Base-by-base conservation (phyloP, 1,139 yeast genomes). In the Scheffersomyces insectosa region DNA sequence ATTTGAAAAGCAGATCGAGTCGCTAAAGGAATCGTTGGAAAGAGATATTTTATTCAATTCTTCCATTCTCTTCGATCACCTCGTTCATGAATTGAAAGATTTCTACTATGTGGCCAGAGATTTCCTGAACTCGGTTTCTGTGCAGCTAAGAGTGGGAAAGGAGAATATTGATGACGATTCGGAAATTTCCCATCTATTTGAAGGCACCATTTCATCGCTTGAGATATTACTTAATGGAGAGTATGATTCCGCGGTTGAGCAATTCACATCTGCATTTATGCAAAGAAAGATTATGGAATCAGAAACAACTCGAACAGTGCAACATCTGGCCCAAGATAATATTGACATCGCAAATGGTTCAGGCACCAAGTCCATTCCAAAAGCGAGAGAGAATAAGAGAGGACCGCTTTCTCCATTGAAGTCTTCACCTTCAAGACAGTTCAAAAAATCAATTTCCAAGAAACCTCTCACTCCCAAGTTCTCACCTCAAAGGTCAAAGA, bases 41-140 rank as follows among this genome's bases (percentile, higher is more conserved):
- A 72, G 69, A 40, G 83, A 83, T 36, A 70, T 83, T 7, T 59
- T 83, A 32, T 72, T 80, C 46, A 75, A 77, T 49, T 75, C 88
- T 0, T 75, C 86, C 0, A 65, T 79, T 6, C 60, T 82, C 28
- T 71, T 68, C 45, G 79, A 74, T 49, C 63, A 68, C 42, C 54
- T 74, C 37, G 56, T 71, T 3, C 59, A 62, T 23, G 66, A 68
- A 35, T 46, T 70, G 37, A 49, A 56, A 8, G 59, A 58, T 2
- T 65, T 54, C 45, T 53, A 53, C 33, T 60, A 40, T 15, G 30
- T 41, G 32, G 47, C 62, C 4, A 49, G 41, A 3, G 56, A 54
- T 10, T 49, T 65, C 14, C 44, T 50, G 14, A 49, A 48, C 16
- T 28, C 47, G 12, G 30, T 52, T 3, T 35, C 48, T 7, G 31